phyloP scores from a whole-genome alignment of 2,329 filamentous ascomycete genomes.

The Metarhizium humberi region DNA sequence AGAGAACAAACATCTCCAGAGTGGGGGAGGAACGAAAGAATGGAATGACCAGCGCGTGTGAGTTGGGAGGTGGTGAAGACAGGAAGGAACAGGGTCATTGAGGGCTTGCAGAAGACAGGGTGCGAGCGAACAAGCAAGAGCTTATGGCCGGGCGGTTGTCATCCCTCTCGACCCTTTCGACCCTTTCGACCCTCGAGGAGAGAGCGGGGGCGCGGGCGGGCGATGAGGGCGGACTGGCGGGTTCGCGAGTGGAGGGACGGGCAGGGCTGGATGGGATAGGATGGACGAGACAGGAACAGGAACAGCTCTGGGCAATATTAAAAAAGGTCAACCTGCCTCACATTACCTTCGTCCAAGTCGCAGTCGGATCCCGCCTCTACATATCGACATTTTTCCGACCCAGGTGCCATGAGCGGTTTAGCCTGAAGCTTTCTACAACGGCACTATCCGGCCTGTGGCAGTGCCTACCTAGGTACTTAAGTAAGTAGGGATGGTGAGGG shows the following conservation, averaged over 20 bases:
- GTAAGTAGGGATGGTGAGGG: too few species aligned
- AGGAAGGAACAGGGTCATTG: background rate
- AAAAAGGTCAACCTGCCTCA: background rate
- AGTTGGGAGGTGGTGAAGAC: background rate
- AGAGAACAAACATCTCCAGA: background rate
- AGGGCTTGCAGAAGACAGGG: background rate
- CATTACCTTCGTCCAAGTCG: background rate
- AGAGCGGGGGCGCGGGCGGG: background rate
- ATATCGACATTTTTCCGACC: background rate
- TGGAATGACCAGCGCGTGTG: background rate
- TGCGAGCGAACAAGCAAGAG: background rate
- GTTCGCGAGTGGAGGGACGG: background rate
- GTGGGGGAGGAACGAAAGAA: background rate
- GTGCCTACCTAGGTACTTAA: too few species aligned
- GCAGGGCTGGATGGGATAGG: background rate
- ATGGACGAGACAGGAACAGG: background rate
- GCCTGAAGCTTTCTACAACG: too few species aligned
- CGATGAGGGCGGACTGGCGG: background rate
- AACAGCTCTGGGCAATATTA: background rate
- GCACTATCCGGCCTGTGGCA: too few species aligned
- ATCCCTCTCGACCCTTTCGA: background rate
- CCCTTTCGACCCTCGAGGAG: background rate
- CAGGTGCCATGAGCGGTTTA: background rate
- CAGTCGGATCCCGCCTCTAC: too few species aligned
- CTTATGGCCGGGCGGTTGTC: background rate